A percentile compares a stretch with the other conserved stretches of the same genome.
These are phyloP conservation scores for Cladosporium velox DNA, from an alignment of 2,329 filamentous ascomycete species.

Conservation along the genomic window DNA sequence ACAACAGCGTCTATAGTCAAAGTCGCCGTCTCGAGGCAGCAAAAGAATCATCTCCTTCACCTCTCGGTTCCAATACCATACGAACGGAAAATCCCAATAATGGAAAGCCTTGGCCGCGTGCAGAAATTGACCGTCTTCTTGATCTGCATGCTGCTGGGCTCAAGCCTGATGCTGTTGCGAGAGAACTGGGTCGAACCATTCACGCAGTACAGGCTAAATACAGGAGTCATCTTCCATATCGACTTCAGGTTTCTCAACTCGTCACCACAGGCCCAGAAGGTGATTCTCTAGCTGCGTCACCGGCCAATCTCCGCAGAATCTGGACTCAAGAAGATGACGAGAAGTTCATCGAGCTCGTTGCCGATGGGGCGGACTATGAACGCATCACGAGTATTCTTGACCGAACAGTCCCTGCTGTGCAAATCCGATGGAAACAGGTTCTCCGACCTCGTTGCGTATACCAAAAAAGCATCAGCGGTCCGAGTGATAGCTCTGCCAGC, in stretches of 20 bases:
- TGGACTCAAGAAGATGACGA: background rate
- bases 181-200: background rate
- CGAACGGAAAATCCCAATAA: background rate
- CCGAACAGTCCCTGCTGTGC: background rate
- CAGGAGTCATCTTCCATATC: background rate
- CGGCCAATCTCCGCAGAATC: background rate
- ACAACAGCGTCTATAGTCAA: background rate
- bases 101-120: background rate
- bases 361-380: background rate
- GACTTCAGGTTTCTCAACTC: background rate
- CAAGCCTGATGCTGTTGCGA: background rate
- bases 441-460: background rate
- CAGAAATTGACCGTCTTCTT: background rate
- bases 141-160: background rate
- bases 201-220: background rate
- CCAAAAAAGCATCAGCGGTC: background rate
- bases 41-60: background rate
- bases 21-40: too few species aligned
- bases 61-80: background rate
- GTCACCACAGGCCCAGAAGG: background rate
- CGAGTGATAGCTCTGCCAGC: background rate
- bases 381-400: background rate
- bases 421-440: background rate
- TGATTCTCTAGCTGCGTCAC: background rate
- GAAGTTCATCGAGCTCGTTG: background rate